These are phyloP conservation scores for Lichtheimia corymbifera DNA, from an alignment of 371 early-diverging fungal species.

Conservation along the genomic window DNA sequence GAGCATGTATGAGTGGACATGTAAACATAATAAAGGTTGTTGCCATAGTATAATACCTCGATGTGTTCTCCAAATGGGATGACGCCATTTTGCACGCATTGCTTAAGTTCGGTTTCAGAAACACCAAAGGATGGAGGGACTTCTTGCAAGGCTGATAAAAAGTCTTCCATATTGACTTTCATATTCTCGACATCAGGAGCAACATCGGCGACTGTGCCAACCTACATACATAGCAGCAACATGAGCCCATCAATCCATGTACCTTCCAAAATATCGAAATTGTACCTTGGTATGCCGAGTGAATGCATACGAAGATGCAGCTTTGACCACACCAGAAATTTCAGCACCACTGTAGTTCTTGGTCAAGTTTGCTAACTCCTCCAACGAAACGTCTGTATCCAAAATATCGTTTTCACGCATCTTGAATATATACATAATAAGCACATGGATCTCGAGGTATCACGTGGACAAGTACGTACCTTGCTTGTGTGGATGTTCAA, in stretches of 20 bases:
- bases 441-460: too few relatives aligned
- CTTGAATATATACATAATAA: constrained; percentile 25
- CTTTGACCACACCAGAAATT: constrained; percentile 96
- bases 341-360: constrained; percentile 99
- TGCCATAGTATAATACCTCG: constrained; percentile 42
- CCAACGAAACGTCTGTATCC: constrained; percentile 87
- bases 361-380: constrained; percentile 89
- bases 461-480: constrained; percentile 30
- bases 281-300: constrained; percentile 92
- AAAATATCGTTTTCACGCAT: constrained; percentile 90
- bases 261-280: too few relatives aligned
- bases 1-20: background rate
- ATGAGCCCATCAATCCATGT: background rate
- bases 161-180: constrained; percentile 92
- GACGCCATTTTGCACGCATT: constrained; percentile 84
- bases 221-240: constrained; percentile 17
- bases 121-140: constrained; percentile 98
- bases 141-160: constrained; percentile 95
- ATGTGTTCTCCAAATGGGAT: constrained; percentile 76
- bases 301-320: constrained; percentile 98
- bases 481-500: constrained; percentile 91
- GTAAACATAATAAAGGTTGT: background rate
- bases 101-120: constrained; percentile 88
- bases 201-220: constrained; percentile 79
- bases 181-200: constrained; percentile 85